Evolutionary conservation across 2,329 filamentous ascomycete genomes (phyloP).

Genomic region (Neopestalotiopsis rosae): DNA sequence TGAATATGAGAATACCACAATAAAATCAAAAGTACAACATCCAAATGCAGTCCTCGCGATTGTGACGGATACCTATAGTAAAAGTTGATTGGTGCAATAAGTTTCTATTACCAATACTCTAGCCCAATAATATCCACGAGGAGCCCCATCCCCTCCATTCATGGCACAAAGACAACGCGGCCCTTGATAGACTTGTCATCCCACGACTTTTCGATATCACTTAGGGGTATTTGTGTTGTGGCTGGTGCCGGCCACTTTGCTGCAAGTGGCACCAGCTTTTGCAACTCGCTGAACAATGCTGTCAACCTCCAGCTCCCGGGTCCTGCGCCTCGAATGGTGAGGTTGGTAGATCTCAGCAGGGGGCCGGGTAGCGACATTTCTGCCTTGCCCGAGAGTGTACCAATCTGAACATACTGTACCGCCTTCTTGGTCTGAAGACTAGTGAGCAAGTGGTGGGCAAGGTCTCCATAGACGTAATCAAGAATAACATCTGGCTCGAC

Average conservation of each 20-base stretch:
- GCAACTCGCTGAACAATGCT: constrained; percentile 36
- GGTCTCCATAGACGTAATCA: constrained; percentile 61
- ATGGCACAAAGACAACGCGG: constrained; percentile 34
- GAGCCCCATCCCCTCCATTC: not conserved
- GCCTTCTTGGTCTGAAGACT: constrained; percentile 46
- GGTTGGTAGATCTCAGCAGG: constrained; percentile 52
- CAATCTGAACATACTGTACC: constrained; percentile 60
- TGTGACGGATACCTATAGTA: too few relatives aligned
- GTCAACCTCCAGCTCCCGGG: constrained; percentile 47
- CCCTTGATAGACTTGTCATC: constrained; percentile 30
- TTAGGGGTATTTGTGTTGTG: constrained; percentile 31
- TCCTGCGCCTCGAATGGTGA: constrained; percentile 53
- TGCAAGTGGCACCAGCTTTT: constrained; percentile 35
- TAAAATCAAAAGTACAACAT: too few relatives aligned
- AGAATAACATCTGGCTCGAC: constrained; percentile 58
- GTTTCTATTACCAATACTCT: too few relatives aligned
- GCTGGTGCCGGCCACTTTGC: constrained; percentile 34
- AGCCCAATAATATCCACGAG: too few relatives aligned
- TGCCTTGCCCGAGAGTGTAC: constrained; percentile 44
- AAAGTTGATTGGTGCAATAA: too few relatives aligned
- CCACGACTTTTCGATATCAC: constrained; percentile 40
- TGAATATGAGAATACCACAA: too few relatives aligned
- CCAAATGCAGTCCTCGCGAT: too few relatives aligned
- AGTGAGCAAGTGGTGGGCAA: constrained; percentile 45
- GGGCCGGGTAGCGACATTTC: constrained; percentile 46